Evolutionary conservation across 768 basidiomycete genomes (phyloP).

Genomic region (Boletus tomentosulus): DNA sequence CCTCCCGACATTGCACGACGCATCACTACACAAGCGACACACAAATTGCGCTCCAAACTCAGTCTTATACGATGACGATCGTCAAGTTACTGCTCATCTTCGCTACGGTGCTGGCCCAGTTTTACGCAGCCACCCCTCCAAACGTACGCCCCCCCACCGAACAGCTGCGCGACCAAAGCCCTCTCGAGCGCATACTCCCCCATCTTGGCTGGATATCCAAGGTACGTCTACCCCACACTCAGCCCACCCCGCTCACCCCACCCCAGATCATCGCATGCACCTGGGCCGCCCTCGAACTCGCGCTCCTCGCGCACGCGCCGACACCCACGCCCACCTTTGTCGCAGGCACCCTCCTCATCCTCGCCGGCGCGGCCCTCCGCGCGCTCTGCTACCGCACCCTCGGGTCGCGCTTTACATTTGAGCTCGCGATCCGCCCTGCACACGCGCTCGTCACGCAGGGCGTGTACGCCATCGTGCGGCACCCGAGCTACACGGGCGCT

Average conservation of each 20-base stretch:
- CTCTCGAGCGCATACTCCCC: background rate
- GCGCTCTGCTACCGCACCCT: conserved; percentile 22
- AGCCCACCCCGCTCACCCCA: background rate
- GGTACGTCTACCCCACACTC: background rate
- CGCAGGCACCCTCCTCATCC: background rate
- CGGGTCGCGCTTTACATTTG: conserved; percentile 25
- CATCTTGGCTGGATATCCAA: background rate
- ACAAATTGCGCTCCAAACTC: too few species aligned
- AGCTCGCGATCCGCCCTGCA: conserved; percentile 17
- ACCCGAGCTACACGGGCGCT: conserved; percentile 26
- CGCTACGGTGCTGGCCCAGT: background rate
- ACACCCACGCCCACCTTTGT: conserved; percentile 10
- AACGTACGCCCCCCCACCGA: conserved; percentile 10
- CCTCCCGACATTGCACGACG: too few species aligned
- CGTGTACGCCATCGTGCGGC: conserved; percentile 26
- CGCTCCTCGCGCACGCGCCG: background rate
- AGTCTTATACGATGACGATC: background rate
- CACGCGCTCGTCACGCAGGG: conserved; percentile 25
- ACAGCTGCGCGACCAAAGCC: conserved; percentile 1
- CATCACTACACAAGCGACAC: too few species aligned
- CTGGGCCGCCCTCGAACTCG: conserved; percentile 10
- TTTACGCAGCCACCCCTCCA: conserved; percentile 10
- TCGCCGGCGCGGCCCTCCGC: conserved; percentile 14
- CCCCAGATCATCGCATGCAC: background rate
- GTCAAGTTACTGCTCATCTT: conserved; percentile 8